A percentile compares a stretch with the other conserved stretches of the same genome.
Evolutionary conservation across 768 basidiomycete genomes (phyloP).

Genomic region (Kwoniella bestiolae): DNA sequence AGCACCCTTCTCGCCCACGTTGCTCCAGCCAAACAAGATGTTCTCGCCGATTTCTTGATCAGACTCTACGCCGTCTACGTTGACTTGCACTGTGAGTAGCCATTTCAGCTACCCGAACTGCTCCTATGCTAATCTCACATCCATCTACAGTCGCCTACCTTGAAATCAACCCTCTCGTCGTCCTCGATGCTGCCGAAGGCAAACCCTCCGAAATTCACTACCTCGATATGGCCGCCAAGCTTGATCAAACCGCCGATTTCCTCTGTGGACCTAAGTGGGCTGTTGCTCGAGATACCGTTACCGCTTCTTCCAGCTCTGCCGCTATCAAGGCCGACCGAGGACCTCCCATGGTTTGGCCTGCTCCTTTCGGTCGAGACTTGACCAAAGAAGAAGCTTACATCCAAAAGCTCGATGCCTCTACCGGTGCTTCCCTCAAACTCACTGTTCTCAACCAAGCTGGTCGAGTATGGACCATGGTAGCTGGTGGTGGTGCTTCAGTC

Average conservation of each 20-base stretch:
- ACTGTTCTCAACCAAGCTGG: conserved; percentile 95
- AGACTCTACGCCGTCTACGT: conserved; percentile 97
- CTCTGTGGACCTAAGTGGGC: conserved; percentile 99
- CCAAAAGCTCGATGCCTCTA: conserved; percentile 94
- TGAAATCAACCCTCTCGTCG: conserved; percentile 98
- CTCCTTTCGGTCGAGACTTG: conserved; percentile 94
- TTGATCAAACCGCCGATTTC: conserved; percentile 98
- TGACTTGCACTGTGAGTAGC: conserved; percentile 77
- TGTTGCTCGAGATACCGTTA: conserved; percentile 82
- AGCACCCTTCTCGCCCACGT: conserved; percentile 79
- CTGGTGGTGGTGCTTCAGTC: conserved; percentile 70
- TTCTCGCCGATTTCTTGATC: conserved; percentile 90
- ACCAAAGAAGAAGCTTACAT: conserved; percentile 99
- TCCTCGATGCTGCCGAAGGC: conserved; percentile 76
- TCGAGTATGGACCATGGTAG: conserved; percentile 99
- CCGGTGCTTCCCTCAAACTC: conserved; percentile 96
- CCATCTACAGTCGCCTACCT: conserved; percentile 79
- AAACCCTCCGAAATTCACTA: conserved; percentile 82
- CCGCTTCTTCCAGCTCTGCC: conserved; percentile 66
- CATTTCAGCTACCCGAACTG: neutral
- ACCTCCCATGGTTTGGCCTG: conserved; percentile 84
- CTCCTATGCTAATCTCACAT: conserved; percentile 4
- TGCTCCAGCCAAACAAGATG: conserved; percentile 80
- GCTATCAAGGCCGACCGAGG: conserved; percentile 84
- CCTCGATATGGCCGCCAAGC: conserved; percentile 99